phyloP scores from a whole-genome alignment of 192 early-diverging fungal species.

The Jimgerdemannia lactiflua region DNA sequence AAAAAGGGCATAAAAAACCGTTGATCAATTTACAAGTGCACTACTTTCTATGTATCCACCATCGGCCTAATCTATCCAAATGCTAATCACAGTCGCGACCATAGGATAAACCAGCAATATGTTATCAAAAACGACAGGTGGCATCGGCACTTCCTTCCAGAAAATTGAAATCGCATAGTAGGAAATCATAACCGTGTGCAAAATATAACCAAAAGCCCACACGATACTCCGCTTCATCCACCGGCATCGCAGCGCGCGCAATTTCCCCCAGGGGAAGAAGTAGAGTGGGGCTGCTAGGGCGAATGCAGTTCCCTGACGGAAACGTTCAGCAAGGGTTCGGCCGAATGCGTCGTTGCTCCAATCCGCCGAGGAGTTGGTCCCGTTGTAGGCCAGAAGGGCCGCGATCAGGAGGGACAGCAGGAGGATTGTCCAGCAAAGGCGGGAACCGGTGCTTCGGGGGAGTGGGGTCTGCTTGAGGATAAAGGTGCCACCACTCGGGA shows the following conservation, averaged over 20 bases:
- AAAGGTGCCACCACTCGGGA: not conserved
- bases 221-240: not conserved
- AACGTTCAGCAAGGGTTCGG: not conserved
- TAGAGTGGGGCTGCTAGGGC: not conserved
- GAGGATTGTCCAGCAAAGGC: not conserved
- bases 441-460: not conserved
- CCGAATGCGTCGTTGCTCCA: not conserved
- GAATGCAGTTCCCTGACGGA: not conserved
- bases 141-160: not conserved
- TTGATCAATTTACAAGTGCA: not conserved
- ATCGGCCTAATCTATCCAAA: not conserved
- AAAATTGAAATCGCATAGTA: not conserved
- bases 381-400: not conserved
- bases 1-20: too few species aligned
- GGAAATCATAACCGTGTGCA: not conserved
- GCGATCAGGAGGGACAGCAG: not conserved
- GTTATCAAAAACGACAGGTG: not conserved
- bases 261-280: not conserved
- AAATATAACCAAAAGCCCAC: not conserved
- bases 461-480: not conserved
- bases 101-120: not conserved
- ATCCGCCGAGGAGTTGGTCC: not conserved
- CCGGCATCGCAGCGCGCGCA: not conserved
- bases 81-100: not conserved
- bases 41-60: too few species aligned